A percentile compares a stretch with the other conserved stretches of the same genome.
Conservation (phyloP, 306 rosid species). For the Cucurbita ficifolia region DNA sequence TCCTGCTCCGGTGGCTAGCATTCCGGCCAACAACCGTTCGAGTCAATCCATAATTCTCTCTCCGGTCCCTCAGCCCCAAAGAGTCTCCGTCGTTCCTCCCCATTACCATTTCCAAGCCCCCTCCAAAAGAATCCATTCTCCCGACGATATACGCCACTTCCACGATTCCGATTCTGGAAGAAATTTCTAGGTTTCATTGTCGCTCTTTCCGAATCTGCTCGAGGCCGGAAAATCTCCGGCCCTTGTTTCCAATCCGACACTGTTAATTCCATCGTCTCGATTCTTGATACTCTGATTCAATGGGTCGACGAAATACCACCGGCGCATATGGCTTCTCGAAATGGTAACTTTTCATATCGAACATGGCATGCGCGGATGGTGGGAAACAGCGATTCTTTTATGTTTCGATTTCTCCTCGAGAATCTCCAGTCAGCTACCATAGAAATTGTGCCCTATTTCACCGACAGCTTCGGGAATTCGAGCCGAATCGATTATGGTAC, state of each 20-base stretch:
- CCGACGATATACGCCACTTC: slow-evolving; percentile 48
- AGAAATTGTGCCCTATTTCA: slow-evolving; percentile 1
- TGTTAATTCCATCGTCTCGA: slow-evolving; percentile 24
- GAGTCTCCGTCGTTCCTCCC: slow-evolving; percentile 33
- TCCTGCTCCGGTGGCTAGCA: slow-evolving; percentile 54
- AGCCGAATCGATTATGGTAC: slow-evolving; percentile 37
- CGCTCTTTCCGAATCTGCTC: slow-evolving; percentile 1
- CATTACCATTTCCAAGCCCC: slow-evolving; percentile 47
- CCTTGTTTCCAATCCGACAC: slow-evolving; percentile 29
- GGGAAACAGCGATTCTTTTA: neutral
- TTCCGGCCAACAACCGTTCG: slow-evolving; percentile 35
- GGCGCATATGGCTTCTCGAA: slow-evolving; percentile 43
- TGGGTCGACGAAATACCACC: slow-evolving; percentile 86
- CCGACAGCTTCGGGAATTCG: slow-evolving; percentile 18
- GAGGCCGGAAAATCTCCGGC: neutral
- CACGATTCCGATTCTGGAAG: slow-evolving; percentile 29
- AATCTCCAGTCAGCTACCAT: neutral
- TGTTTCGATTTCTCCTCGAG: slow-evolving; percentile 17
- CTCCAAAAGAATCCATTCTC: slow-evolving; percentile 53
- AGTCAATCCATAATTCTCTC: slow-evolving; percentile 50
- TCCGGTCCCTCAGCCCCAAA: slow-evolving; percentile 64
- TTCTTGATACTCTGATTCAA: slow-evolving; percentile 44
- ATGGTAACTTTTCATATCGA: slow-evolving; percentile 70
- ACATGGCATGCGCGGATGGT: neutral
- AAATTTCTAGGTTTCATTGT: slow-evolving; percentile 10